These are phyloP conservation scores for Nannochloropsis salina DNA, from an alignment of 108 stramenopile genomes.

Conservation along the genomic window DNA sequence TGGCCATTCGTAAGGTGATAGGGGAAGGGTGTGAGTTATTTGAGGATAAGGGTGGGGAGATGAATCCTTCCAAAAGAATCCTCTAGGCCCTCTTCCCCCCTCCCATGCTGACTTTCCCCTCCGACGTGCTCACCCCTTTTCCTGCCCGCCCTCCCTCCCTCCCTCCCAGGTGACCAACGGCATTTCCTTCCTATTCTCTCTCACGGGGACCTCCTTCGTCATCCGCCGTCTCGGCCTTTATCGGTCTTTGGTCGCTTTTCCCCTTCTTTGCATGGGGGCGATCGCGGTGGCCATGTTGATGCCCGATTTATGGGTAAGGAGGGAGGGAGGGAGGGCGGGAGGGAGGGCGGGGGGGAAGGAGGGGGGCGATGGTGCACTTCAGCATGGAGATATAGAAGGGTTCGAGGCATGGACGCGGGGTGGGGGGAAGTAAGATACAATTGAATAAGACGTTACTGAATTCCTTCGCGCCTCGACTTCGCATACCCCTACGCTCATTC, in stretches of 20 bases:
- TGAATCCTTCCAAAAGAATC: not conserved
- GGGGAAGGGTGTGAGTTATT: no score
- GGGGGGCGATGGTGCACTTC: not conserved
- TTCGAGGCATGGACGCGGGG: no score
- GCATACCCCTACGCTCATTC: not conserved
- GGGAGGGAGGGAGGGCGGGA: not conserved
- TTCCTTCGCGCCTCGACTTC: not conserved
- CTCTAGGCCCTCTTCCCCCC: no score
- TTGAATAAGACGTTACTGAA: not conserved
- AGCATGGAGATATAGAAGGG: no score
- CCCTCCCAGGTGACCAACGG: constrained; percentile 75
- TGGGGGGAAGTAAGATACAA: not conserved
- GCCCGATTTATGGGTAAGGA: constrained; percentile 59
- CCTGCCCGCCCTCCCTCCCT: not conserved
- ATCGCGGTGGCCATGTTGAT: constrained; percentile 72
- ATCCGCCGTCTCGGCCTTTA: constrained; percentile 87
- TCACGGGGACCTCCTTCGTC: constrained; percentile 86
- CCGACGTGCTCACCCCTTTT: constrained; percentile 18
- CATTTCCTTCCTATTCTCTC: constrained; percentile 77
- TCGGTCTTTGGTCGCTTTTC: constrained; percentile 80
- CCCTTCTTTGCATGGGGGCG: constrained; percentile 69
- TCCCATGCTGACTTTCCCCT: no score
- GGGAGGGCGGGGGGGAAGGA: not conserved
- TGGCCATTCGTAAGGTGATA: no score
- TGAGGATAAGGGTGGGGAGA: no score